These are phyloP conservation scores for Apiospora marii DNA, from an alignment of 2,329 filamentous ascomycete species.

Conservation along the genomic window DNA sequence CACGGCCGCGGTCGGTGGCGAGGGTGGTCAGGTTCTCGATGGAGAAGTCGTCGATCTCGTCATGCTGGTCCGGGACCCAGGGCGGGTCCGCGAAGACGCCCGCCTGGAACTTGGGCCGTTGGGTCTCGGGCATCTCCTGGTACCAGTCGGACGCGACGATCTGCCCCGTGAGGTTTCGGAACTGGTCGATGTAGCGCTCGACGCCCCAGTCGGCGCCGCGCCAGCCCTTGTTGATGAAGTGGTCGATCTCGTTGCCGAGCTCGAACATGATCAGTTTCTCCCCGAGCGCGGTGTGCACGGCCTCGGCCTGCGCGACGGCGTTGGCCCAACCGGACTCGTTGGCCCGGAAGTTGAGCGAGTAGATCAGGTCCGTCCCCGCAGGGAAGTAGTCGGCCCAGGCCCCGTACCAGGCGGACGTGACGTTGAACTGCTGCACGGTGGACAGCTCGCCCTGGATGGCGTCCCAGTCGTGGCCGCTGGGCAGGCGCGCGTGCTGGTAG, in stretches of 20 bases:
- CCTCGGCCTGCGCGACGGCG: constrained; percentile 40
- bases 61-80: constrained; percentile 46
- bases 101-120: constrained; percentile 42
- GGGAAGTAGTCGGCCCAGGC: constrained; percentile 44
- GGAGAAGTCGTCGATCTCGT: constrained; percentile 46
- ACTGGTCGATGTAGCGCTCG: constrained; percentile 41
- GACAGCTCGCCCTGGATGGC: constrained; percentile 35
- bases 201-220: constrained; percentile 42
- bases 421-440: constrained; percentile 39
- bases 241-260: constrained; percentile 48
- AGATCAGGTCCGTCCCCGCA: constrained; percentile 41
- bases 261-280: constrained; percentile 41
- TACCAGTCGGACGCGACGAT: constrained; percentile 43
- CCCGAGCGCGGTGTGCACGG: constrained; percentile 40
- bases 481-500: constrained; percentile 38
- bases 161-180: constrained; percentile 42
- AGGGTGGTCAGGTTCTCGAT: constrained; percentile 43
- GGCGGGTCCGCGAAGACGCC: constrained; percentile 46
- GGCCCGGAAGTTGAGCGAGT: constrained; percentile 44
- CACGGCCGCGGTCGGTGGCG: constrained; percentile 21
- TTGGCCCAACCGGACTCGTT: constrained; percentile 42
- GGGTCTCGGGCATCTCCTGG: constrained; percentile 24
- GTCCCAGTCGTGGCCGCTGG: constrained; percentile 39
- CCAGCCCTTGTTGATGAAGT: constrained; percentile 46
- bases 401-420: constrained; percentile 44